Base-by-base conservation (phyloP, 2,329 filamentous ascomycete genomes). In the Penicillium sp. region DNA sequence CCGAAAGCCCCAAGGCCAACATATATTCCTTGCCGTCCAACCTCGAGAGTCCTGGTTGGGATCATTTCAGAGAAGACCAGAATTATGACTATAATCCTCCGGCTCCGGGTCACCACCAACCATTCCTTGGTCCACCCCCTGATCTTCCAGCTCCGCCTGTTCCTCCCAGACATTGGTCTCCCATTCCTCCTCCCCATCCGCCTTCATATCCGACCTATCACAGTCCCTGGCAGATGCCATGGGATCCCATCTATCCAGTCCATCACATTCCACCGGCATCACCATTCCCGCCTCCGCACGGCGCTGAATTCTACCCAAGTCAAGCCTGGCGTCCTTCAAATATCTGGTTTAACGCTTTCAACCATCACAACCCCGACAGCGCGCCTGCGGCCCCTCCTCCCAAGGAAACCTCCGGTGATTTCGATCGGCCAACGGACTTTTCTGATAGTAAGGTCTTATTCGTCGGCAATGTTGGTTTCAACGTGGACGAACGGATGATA, bases 391-490 rank as follows among this genome's bases (percentile, higher is more conserved):
- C 33, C 6, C 49, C 49, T 7, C 18, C 49, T 27, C 33, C 41
- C 3, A 49, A 13, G 14, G 37, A 39, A 19, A 19, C 47, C 27
- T 35, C 43, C 41, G 39, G 27, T 16, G 4, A 35, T 22, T 35
- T 10, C 6, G 7, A 16, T 27, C 16, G 27, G n/a, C 4, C 58
- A 54, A 44, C 58, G 7, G 36, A 40, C 4, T 27, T 39, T 22
- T 19, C 56, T 36, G 58, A 27, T 36, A 59, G 61, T 13, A 66
- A 63, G 36, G 69, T 65, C 9, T 62, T 79, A 31, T 78, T 79
- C 54, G 71, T 79, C 51, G 75, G 76, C 3, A 78, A 78, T 56
- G 63, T 78, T n/a, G 73, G 74, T 10, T 73, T 70, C 55, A 68
- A 70, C n/a, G 75, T 75, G 18, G 74, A 70, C 22, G 71, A 74